Base-by-base conservation (phyloP, 2,329 filamentous ascomycete species). In the Penicillium sp. region DNA sequence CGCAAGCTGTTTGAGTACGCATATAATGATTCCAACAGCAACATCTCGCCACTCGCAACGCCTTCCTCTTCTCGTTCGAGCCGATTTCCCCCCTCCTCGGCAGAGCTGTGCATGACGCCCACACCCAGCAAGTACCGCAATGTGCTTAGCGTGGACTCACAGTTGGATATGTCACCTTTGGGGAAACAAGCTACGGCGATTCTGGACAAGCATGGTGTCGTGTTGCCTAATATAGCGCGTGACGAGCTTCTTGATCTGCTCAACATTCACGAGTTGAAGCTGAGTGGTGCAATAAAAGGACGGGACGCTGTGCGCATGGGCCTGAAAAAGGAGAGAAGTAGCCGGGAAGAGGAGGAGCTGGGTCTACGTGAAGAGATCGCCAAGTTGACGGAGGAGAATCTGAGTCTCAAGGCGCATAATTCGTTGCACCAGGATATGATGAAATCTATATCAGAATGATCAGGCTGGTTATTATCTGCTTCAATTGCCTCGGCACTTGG, bases 321-420 rank as follows among this genome's bases (percentile, higher is more conserved):
- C 9, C 23, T 24, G 9, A n/a, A 24, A 3, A 40, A n/a, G 3
- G 37, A 24, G 20, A 39, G 13, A 3, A 62, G 88, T 29, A 83
- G 81, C 62, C 75, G 77, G 4, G 84, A 83, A 55, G 84, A 92
- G 8, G 33, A 37, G 4, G 18, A 23, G 1, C 9, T 37, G 9
- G 15, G 33, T 6, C 10, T 37, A 7, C 20, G 33, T 73, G 69
- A 81, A 64, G 72, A 83, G 71, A 74, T 86, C 66, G 69, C 77
- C 67, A 75, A 87, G 67, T 70, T 95, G 70, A 78, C 84, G 73
- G 73, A 87, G 64, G 72, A 85, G 58, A 74, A 95, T 76, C 69
- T 67, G 4, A 71, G 70, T 10, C 64, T 86, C 31, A 78, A 83
- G 62, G 75, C 75, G 12, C 78, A 83, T 62, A 66, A 73, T 37